Percentiles rank a stretch among this genome's conserved stretches.
These are phyloP conservation scores for Diplodia scrobiculata DNA, from an alignment of 2,329 filamentous ascomycete genomes.

Conservation along the genomic window DNA sequence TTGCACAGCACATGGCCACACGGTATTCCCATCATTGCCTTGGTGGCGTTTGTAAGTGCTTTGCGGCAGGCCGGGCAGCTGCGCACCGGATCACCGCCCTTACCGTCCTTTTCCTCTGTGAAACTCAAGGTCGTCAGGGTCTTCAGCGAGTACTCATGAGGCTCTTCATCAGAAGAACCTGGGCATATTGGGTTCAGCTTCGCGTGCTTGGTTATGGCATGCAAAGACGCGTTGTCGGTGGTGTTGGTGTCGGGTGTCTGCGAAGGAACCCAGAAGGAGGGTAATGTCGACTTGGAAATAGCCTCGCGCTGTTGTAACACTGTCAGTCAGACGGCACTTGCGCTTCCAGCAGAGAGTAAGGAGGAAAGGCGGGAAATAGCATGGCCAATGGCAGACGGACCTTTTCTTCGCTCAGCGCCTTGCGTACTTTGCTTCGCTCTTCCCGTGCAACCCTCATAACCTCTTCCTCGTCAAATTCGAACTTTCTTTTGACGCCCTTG, in stretches of 20 bases:
- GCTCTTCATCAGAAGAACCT: slow-evolving; percentile 64
- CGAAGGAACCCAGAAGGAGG: slow-evolving; percentile 91
- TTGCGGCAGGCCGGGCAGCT: slow-evolving; percentile 88
- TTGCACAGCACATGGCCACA: slow-evolving; percentile 92
- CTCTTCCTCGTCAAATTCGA: slow-evolving; percentile 77
- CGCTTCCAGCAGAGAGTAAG: neutral
- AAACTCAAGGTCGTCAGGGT: slow-evolving; percentile 76
- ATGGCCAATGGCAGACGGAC: slow-evolving; percentile 41
- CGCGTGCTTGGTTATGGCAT: slow-evolving; percentile 56
- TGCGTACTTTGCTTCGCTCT: slow-evolving; percentile 70
- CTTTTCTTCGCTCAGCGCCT: slow-evolving; percentile 72
- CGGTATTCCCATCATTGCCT: slow-evolving; percentile 78
- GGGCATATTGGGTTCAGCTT: slow-evolving; percentile 77
- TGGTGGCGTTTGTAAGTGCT: slow-evolving; percentile 75
- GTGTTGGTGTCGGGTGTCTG: slow-evolving; percentile 66
- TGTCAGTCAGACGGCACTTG: slow-evolving; percentile 9
- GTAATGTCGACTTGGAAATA: slow-evolving; percentile 53
- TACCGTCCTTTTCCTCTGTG: slow-evolving; percentile 65
- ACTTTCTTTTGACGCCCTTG: slow-evolving; percentile 69
- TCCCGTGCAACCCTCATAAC: slow-evolving; percentile 68
- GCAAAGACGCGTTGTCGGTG: slow-evolving; percentile 49
- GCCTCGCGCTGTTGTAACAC: neutral
- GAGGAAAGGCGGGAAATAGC: neutral
- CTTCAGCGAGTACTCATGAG: slow-evolving; percentile 77
- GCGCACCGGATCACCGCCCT: slow-evolving; percentile 51